Conservation (phyloP, 129 eudicot species). For the Glebionis coronaria region DNA sequence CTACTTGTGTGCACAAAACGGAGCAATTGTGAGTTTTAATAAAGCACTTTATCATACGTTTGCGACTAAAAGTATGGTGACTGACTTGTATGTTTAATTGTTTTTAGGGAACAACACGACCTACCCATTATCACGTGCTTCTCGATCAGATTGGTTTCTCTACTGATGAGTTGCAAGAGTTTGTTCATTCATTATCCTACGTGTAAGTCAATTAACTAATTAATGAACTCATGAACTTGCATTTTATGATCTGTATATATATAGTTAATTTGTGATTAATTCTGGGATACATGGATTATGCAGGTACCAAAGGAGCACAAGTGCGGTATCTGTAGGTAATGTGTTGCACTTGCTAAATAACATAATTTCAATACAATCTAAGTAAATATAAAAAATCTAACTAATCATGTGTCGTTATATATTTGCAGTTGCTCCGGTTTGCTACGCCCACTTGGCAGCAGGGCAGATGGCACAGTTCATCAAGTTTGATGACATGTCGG, state of each 20-base stretch:
- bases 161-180: constrained; percentile 73
- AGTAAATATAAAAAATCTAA: too few species aligned
- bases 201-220: constrained; percentile 46
- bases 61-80: background rate
- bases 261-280: background rate
- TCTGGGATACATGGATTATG: background rate
- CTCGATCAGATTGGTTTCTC: constrained; percentile 68
- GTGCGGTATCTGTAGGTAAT: constrained; percentile 68
- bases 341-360: background rate
- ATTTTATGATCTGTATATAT: background rate
- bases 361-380: too few species aligned
- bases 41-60: background rate
- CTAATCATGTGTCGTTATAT: background rate
- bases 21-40: constrained; percentile 62
- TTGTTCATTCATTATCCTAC: constrained; percentile 72
- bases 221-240: background rate
- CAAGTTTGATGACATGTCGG: constrained; percentile 64
- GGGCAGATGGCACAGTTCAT: constrained; percentile 64
- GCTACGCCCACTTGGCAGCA: constrained; percentile 79
- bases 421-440: constrained; percentile 64
- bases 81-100: background rate
- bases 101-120: constrained; percentile 66
- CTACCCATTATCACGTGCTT: constrained; percentile 84
- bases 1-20: constrained; percentile 76
- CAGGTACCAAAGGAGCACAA: constrained; percentile 78